Evolutionary conservation across 768 basidiomycete genomes (phyloP), one percentile per base, ranked within the genome.

Genomic region (Trametes cubensis): DNA sequence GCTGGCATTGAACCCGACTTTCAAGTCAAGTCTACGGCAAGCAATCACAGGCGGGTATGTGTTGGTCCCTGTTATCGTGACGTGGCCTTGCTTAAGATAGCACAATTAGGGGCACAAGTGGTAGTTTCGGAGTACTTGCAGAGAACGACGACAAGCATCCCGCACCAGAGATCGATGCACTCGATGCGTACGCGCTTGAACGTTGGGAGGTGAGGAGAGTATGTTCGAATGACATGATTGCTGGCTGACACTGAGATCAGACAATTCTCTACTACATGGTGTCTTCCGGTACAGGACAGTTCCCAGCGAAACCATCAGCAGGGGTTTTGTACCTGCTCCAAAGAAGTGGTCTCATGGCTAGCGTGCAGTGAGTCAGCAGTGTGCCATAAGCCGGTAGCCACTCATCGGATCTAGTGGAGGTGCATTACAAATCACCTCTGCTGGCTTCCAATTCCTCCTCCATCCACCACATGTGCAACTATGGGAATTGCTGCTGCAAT

Each of bases 211-310:
- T 90, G 65, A 64, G 81, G 71, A 50, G 47, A 39, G 55, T 52
- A 48, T 28, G 23, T 6, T 25, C 17, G 52, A 52, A 28, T 42
- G 26, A 13, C 34, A 58, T 53, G 23, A 44, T 49, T 48, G 48
- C 41, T 30, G 10, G 41, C 50, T 59, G 49, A 59, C n/a, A 6
- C 20, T 23, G 2, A 18, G 46, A 48, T 30, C 63, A 98, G 95
- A 95, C 94, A 0, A 96, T 98, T 69, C 81, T 98, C 46, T 94
- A 98, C 75, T 98, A 92, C 71, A 97, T 99, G 95, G 97, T 99
- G 4, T 95, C 93, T 10, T 96, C 91, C 34, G 92, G 87, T 14
- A 86, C 85, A 28, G 92, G 86, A n/a, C 85, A 90, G 71, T 78
- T 83, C 40, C 85, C 90, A 25, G 77, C 86, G 8, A 85, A 84